Base-by-base conservation (phyloP, 75 land plant genomes). In the Cryptomeria japonica region DNA sequence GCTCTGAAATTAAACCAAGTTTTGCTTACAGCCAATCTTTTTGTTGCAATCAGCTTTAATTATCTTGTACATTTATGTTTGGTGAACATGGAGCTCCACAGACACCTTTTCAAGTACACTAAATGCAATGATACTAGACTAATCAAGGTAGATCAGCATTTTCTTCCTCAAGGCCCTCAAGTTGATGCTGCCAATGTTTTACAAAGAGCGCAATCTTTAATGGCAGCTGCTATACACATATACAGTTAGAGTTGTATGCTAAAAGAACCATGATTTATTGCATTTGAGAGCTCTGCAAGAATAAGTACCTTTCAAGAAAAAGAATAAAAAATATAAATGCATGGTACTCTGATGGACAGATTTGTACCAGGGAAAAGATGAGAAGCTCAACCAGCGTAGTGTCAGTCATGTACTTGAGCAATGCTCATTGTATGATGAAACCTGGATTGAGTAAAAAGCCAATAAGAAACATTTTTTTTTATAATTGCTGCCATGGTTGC, bases 401-500 rank as follows among this genome's bases (percentile, higher is more conserved):
- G 47, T 82, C 84, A 44, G 42, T 38, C 44, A 41, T 39, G 41
- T 39, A 41, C 82, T 46, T 28, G 53, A 46, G 84, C 51, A 82
- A 46, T 82, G 84, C 84, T 46, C 11, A 82, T 46, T 39, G 84
- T 46, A 82, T 82, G 46, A 46, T n/a, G 10, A 44, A 46, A 46
- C 47, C 1, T 82, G 14, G 14, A 46, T 82, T 82, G 49, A 42
- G 84, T 46, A n/a, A n/a, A 82, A 82, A 51, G 80, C 11, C 80
- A 56, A 56, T n/a, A 44, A 44, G 3, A 44, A 42, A 1, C 1
- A 2, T 42, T 44, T 44, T 37, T 77, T 58, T 16, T 76, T n/a
- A 51, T 73, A 73, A 53, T 32, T 85, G 16, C 49, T 93, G 89
- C 96, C 95, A 95, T 49, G 95, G 96, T 49, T 94, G 89, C 47